Evolutionary conservation across 2,329 filamentous ascomycete genomes (phyloP).

Genomic region (Mollisiaceae sp.): DNA sequence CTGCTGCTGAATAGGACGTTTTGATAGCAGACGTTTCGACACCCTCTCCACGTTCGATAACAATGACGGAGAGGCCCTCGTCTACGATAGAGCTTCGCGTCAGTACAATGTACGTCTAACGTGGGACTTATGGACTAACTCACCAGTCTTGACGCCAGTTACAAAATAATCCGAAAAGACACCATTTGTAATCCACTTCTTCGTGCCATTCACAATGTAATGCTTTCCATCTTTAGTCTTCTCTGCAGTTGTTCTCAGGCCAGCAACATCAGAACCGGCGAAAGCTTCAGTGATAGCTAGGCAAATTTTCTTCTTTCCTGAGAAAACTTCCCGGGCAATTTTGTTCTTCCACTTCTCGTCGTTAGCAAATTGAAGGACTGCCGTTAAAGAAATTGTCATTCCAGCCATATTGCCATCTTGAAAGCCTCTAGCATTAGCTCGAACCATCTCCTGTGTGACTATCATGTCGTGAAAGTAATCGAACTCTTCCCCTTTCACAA

Average conservation of each 20-base stretch:
- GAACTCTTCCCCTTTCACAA: slow-evolving; percentile 77
- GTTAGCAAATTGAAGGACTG: slow-evolving; percentile 78
- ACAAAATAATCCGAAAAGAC: slow-evolving; percentile 85
- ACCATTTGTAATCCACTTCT: slow-evolving; percentile 89
- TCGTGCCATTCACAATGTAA: slow-evolving; percentile 76
- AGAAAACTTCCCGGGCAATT: slow-evolving; percentile 74
- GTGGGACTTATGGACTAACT: background rate
- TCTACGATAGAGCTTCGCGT: slow-evolving; percentile 43
- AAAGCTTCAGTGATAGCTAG: slow-evolving; percentile 89
- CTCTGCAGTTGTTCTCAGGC: slow-evolving; percentile 76
- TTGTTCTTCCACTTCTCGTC: slow-evolving; percentile 68
- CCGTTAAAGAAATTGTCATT: slow-evolving; percentile 82
- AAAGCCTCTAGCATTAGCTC: slow-evolving; percentile 77
- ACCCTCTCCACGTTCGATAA: slow-evolving; percentile 75
- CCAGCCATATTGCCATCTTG: slow-evolving; percentile 83
- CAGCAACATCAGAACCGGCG: slow-evolving; percentile 81
- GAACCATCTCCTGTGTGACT: slow-evolving; percentile 72
- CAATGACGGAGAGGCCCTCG: slow-evolving; percentile 77
- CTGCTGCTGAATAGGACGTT: slow-evolving; percentile 79
- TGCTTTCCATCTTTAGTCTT: slow-evolving; percentile 75
- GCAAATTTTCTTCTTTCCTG: slow-evolving; percentile 86
- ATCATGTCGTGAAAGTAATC: slow-evolving; percentile 75
- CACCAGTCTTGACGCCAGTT: slow-evolving; percentile 71
- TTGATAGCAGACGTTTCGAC: slow-evolving; percentile 80
- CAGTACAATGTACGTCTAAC: background rate